Percentiles rank a stretch among this genome's conserved stretches.
Conservation (phyloP, 148 eudicot species). For the Polygonum aviculare region DNA sequence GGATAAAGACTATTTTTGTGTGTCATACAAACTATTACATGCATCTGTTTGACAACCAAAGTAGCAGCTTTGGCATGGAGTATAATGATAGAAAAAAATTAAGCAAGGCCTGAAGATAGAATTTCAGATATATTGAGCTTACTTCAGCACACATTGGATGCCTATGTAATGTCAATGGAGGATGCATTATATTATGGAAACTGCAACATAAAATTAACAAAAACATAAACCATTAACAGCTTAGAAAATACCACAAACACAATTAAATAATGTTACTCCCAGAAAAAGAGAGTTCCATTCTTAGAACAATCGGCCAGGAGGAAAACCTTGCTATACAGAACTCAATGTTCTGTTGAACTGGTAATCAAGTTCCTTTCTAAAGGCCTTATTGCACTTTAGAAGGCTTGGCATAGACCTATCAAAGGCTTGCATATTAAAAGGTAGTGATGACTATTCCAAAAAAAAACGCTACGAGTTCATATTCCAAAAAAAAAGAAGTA, state of each 20-base stretch:
- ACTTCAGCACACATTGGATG: conserved; percentile 93
- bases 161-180: conserved; percentile 72
- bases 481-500: too few species aligned
- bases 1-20: background rate
- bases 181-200: conserved; percentile 49
- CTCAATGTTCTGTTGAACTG: background rate
- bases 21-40: too few species aligned
- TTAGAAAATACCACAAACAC: background rate
- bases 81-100: background rate
- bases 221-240: background rate
- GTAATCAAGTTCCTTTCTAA: background rate
- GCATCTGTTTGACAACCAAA: background rate
- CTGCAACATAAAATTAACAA: background rate
- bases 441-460: too few species aligned
- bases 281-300: background rate
- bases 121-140: conserved; percentile 26
- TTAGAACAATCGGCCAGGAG: background rate
- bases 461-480: too few species aligned
- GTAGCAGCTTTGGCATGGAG: background rate
- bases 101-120: background rate
- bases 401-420: background rate
- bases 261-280: background rate
- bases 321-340: background rate
- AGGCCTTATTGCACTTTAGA: background rate
- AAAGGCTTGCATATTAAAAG: background rate